A percentile compares a stretch with the other conserved stretches of the same genome.
phyloP scores from a whole-genome alignment of 2,329 filamentous ascomycete genomes.

The Cladorrhinum sp. region DNA sequence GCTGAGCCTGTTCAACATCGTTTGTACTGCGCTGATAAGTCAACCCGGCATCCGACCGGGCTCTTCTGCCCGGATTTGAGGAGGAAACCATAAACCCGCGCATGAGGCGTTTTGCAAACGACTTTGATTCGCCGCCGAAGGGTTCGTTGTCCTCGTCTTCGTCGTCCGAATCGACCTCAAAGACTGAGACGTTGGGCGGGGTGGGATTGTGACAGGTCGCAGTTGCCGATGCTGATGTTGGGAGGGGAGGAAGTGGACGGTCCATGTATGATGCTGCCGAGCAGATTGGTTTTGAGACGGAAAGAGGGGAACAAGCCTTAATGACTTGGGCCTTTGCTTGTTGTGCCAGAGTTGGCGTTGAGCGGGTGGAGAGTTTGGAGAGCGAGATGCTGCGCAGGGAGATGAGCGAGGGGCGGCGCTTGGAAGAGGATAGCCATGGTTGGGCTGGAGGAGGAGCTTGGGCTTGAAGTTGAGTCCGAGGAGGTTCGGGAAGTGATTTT shows the following conservation, averaged over 20 bases:
- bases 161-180: conserved; percentile 47
- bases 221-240: not conserved
- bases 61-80: not conserved
- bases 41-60: not conserved
- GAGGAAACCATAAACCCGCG: conserved; percentile 38
- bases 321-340: conserved; percentile 24
- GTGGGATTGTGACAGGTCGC: not conserved
- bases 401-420: conserved; percentile 13
- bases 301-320: not conserved
- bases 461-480: not conserved
- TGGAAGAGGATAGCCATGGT: not conserved
- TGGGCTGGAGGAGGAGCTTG: conserved; percentile 3
- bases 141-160: conserved; percentile 13
- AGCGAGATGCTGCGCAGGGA: conserved; percentile 17
- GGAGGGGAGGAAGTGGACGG: conserved; percentile 15
- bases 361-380: conserved; percentile 19
- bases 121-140: conserved; percentile 10
- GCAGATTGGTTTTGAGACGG: not conserved
- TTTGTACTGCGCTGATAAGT: not conserved
- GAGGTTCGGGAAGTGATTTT: conserved; percentile 8
- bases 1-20: no score
- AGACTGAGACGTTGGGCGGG: conserved; percentile 41
- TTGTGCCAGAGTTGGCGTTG: conserved; percentile 21
- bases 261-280: conserved; percentile 1
- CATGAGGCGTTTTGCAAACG: conserved; percentile 39